Base-by-base conservation (phyloP, 768 basidiomycete species). In the Tylopilus sp. region DNA sequence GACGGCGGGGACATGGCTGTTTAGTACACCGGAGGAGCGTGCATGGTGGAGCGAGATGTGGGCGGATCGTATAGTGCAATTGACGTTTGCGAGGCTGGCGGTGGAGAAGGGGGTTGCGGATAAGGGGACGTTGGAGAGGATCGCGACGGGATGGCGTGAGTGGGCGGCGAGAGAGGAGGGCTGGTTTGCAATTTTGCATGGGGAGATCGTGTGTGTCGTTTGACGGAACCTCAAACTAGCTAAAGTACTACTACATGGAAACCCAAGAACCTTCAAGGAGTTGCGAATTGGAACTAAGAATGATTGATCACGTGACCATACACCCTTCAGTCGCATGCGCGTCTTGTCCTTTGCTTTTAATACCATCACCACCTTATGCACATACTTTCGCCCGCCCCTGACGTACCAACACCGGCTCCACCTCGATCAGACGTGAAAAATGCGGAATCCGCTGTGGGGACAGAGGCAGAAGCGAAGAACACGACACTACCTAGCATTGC, bases 41-140 rank as follows among this genome's bases (percentile, higher is more conserved):
- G 59, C 54, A 11, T 76, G 71, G 71, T 77, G 69, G 69, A 63
- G 71, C 5, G 62, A 53, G 12, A 26, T 70, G 33, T 75, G 72
- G 73, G 71, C 73, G 11, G 73, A 73, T 15, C 58, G 76, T 5
- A 67, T 64, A 2, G 52, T 71, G 3, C 39, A 52, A 2, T 75
- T 73, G 11, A 56, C 57, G 22, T 73, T 73, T 48, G 66, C 72
- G 4, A 40, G 48, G 28, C 58, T 50, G 22, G 72, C 71, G 2
- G 18, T 73, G 0, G 61, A 67, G 23, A 56, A 53, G 4, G 70
- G 66, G 4, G 38, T 66, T 0, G 57, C 57, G 1, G 60, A 59
- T 3, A 4, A 31, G 36, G 64, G 67, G 21, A 60, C 60, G 22
- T 17, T 73, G 40, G 54, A 61, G 38, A 38, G 43, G 22, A 60